Conservation (phyloP, 495 filamentous ascomycete species). For the Echria macrotheca region DNA sequence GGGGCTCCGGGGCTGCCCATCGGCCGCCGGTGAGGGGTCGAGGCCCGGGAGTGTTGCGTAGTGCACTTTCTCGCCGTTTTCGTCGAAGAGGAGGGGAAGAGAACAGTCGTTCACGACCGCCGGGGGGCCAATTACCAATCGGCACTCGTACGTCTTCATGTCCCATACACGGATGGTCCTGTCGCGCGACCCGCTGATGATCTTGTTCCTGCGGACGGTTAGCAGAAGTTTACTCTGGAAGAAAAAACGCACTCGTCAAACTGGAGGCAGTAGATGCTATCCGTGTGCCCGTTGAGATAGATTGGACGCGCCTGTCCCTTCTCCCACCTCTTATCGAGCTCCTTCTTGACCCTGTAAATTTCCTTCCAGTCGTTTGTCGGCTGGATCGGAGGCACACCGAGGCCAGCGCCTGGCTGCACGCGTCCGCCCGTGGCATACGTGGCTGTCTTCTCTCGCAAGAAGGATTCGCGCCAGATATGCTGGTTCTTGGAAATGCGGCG, state of each 20-base stretch:
- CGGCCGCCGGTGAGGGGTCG: constrained; percentile 15
- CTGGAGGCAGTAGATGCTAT: constrained; percentile 95
- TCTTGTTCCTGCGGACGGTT: constrained; percentile 62
- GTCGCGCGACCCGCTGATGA: constrained; percentile 94
- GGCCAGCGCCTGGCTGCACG: constrained; percentile 39
- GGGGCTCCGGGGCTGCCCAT: constrained; percentile 15
- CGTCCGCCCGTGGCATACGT: constrained; percentile 47
- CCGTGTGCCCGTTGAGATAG: constrained; percentile 85
- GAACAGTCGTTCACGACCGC: constrained; percentile 39
- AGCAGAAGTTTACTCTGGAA: no score
- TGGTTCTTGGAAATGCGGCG: constrained; percentile 52
- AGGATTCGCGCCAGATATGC: constrained; percentile 74
- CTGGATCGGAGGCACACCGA: constrained; percentile 44
- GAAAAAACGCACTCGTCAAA: constrained; percentile 70
- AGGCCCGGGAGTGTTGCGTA: constrained; percentile 41
- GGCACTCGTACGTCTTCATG: constrained; percentile 75
- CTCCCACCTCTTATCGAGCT: constrained; percentile 74
- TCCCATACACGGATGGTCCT: constrained; percentile 95
- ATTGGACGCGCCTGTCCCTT: constrained; percentile 70
- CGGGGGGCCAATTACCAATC: constrained; percentile 66
- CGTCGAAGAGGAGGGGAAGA: constrained; percentile 36
- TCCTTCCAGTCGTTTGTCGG: constrained; percentile 72
- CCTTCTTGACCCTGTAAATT: constrained; percentile 69
- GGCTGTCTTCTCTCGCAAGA: constrained; percentile 57
- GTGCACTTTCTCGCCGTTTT: constrained; percentile 37